phyloP scores from a whole-genome alignment of 1,284 basidiomycete genomes.

The Kwoniella shivajii region DNA sequence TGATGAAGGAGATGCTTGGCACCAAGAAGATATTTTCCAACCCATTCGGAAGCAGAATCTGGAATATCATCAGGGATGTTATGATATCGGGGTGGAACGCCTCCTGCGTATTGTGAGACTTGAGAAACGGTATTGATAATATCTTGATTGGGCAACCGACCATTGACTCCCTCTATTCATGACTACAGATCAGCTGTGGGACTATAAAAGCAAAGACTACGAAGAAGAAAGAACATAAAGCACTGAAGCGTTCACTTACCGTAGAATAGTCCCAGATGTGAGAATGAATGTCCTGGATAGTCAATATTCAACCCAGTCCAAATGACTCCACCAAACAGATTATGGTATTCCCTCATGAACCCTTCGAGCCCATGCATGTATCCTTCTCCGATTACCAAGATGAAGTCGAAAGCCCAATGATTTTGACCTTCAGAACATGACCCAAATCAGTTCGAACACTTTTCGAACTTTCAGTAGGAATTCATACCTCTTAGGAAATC shows the following conservation, averaged over 20 bases:
- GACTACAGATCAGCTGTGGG: not conserved
- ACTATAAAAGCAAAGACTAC: too few relatives aligned
- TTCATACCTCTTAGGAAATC: slow-evolving; percentile 77
- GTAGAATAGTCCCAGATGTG: slow-evolving; percentile 86
- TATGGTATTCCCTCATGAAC: slow-evolving; percentile 84
- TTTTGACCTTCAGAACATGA: slow-evolving; percentile 68
- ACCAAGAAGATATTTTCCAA: slow-evolving; percentile 29
- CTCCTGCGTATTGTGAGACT: slow-evolving; percentile 71
- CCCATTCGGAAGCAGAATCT: not conserved
- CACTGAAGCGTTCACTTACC: too few relatives aligned
- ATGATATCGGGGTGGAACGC: slow-evolving; percentile 74
- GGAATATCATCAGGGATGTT: slow-evolving; percentile 63
- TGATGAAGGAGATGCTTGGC: slow-evolving; percentile 43
- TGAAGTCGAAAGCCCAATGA: slow-evolving; percentile 90
- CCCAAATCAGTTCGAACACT: not conserved
- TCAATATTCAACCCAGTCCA: slow-evolving; percentile 96
- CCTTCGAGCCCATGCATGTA: slow-evolving; percentile 90
- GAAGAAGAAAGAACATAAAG: too few relatives aligned
- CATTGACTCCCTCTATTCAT: slow-evolving; percentile 85
- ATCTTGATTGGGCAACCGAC: slow-evolving; percentile 94
- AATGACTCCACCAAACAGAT: slow-evolving; percentile 72
- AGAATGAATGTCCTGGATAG: slow-evolving; percentile 95
- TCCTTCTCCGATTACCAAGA: slow-evolving; percentile 87
- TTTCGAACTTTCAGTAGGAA: not conserved
- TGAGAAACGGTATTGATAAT: slow-evolving; percentile 78